A percentile compares a stretch with the other conserved stretches of the same genome.
These are phyloP conservation scores for Flaveria linearis DNA, from an alignment of 129 eudicot genomes.

Conservation along the genomic window DNA sequence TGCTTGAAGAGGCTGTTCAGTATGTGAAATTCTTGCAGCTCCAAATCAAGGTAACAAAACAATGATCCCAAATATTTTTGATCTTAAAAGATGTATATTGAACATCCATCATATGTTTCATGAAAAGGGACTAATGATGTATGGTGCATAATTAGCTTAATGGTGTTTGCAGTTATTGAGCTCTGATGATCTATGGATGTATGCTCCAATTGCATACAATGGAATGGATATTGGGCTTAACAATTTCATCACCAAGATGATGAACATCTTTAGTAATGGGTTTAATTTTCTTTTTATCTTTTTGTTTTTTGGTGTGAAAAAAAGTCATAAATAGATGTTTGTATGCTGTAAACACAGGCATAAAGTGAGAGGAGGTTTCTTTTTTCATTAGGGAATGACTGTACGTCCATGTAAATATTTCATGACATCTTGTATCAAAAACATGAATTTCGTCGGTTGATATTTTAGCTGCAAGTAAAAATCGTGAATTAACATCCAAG, in stretches of 20 bases:
- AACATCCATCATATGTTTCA: background rate
- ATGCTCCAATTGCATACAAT: constrained; percentile 82
- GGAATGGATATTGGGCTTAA: constrained; percentile 78
- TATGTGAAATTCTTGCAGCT: constrained; percentile 72
- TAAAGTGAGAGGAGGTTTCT: constrained; percentile 2
- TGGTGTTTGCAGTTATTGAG: constrained; percentile 64
- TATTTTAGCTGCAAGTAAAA: background rate
- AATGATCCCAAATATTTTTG: background rate
- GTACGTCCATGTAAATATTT: constrained; percentile 14
- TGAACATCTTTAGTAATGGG: constrained; percentile 17
- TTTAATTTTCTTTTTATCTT: background rate
- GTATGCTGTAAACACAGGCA: constrained; percentile 18
- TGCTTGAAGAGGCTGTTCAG: constrained; percentile 89
- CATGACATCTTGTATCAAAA: constrained; percentile 11
- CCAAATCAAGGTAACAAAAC: constrained; percentile 62
- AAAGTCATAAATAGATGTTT: constrained; percentile 11
- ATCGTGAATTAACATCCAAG: background rate
- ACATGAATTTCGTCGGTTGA: background rate
- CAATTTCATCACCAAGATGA: constrained; percentile 49
- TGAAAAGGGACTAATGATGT: background rate
- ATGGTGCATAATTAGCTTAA: background rate
- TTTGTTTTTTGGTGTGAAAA: constrained; percentile 8
- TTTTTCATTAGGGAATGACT: constrained; percentile 7
- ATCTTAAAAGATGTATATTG: background rate
- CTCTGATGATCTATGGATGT: constrained; percentile 85